These are phyloP conservation scores for Cymbidium sinense DNA, from an alignment of 106 monocot species.

Conservation along the genomic window DNA sequence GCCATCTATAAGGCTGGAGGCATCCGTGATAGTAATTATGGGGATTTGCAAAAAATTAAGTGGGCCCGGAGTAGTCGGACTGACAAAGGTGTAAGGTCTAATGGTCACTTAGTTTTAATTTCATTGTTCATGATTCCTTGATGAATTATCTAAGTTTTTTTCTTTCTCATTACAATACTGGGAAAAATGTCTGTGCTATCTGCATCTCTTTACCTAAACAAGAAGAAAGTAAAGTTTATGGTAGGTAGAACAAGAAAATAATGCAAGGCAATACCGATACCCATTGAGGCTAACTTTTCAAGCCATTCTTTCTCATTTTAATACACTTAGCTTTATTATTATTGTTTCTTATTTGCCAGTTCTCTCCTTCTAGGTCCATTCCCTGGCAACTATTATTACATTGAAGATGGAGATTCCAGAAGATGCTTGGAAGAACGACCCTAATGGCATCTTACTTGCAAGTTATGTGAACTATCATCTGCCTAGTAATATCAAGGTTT, in stretches of 20 bases:
- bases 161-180: background rate
- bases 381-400: constrained; percentile 88
- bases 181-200: background rate
- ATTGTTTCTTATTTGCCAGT: background rate
- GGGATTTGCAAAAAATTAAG: constrained; percentile 76
- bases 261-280: background rate
- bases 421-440: constrained; percentile 79
- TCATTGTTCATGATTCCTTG: background rate
- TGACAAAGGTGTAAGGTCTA: constrained; percentile 78
- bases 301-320: background rate
- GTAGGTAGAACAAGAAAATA: background rate
- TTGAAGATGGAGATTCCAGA: constrained; percentile 96
- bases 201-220: background rate
- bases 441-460: constrained; percentile 59
- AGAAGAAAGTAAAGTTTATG: background rate
- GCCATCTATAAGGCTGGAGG: constrained; percentile 90
- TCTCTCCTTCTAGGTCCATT: constrained; percentile 64
- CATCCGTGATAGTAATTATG: constrained; percentile 78
- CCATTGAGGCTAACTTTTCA: background rate
- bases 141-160: background rate
- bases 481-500: constrained; percentile 71
- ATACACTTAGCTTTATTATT: background rate
- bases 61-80: constrained; percentile 94
- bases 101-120: background rate
- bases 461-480: constrained; percentile 71